Conservation (phyloP, 441 rosid genomes). For the Pelargonium exstipulatum region DNA sequence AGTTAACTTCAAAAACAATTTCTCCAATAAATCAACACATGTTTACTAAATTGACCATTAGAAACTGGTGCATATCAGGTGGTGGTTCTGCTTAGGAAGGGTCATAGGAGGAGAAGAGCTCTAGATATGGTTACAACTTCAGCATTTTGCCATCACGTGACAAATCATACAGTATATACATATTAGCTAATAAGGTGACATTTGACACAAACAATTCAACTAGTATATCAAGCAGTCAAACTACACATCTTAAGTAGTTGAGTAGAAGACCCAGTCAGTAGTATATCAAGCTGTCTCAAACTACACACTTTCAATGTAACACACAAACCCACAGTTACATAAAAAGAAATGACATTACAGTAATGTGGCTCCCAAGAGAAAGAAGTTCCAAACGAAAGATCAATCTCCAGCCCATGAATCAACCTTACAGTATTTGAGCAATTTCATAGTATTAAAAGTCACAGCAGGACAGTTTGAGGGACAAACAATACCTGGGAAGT, state of each 20-base stretch:
- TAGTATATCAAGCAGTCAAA: too few species aligned
- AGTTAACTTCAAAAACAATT: not conserved
- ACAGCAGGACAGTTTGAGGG: slow-evolving; percentile 1
- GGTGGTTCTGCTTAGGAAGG: not conserved
- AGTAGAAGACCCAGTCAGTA: too few species aligned
- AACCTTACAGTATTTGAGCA: slow-evolving; percentile 4
- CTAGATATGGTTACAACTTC: not conserved
- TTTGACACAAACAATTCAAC: not conserved
- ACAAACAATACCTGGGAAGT: slow-evolving; percentile 68
- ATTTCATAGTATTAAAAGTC: not conserved
- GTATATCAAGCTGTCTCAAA: too few species aligned
- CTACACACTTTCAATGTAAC: not conserved
- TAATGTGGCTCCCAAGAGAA: not conserved
- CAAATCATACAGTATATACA: not conserved
- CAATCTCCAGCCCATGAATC: not conserved
- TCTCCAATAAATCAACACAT: not conserved
- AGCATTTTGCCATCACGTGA: not conserved
- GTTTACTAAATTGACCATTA: not conserved
- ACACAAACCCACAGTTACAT: not conserved
- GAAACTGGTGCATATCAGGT: not conserved
- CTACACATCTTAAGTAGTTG: too few species aligned
- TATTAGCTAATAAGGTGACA: not conserved
- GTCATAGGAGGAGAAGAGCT: not conserved
- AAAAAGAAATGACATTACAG: not conserved
- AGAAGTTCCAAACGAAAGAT: not conserved